Base-by-base conservation (phyloP, 2,329 filamentous ascomycete genomes). In the Scleromitrula shiraiana region DNA sequence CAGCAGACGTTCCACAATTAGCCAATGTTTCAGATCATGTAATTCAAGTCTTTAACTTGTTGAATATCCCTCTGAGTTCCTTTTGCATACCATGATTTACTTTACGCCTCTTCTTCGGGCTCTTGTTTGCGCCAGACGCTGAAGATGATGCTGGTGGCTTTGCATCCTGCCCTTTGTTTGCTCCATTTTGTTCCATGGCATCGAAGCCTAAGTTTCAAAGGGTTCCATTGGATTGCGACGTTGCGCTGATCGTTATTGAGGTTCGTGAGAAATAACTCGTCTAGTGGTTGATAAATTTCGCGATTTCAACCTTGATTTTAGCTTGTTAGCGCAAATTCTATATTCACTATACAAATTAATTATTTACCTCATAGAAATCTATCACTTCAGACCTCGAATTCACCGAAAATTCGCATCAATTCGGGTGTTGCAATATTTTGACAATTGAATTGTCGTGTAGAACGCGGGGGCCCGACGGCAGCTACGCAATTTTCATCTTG, bases 81-180 rank as follows among this genome's bases (percentile, higher is more conserved):
- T 27, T 29, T 44, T 48, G 68, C 82, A 71, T 79, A 90, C 86
- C 86, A 71, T 91, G 86, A 72, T 89, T 90, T 59, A 91, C 86
- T 72, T 91, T 91, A 73, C 86, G 84, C 70, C 86, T 78, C 75
- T 89, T 90, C 72, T 88, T 90, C 41, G 83, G 82, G 65, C 80
- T 85, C 67, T 77, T 75, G 56, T 49, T 60, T 53, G 54, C 53
- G 52, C 53, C 60, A 43, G 57, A 52, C 40, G 59, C 56, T 52
- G 61, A 50, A 36, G 63, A 59, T 52, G 62, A 60, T 52, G 57
- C 56, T 46, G 60, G 54, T 41, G 58, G 54, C 59, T 59, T 65
- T 46, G 53, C 52, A 56, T 61, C 55, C 55, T 61, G 53, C 54
- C 59, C 56, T 57, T 64, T 62, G 43, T 54, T 63, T 40, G 53